These are phyloP conservation scores for Dryas integrifolia DNA, from an alignment of 331 rosid species.

Conservation along the genomic window DNA sequence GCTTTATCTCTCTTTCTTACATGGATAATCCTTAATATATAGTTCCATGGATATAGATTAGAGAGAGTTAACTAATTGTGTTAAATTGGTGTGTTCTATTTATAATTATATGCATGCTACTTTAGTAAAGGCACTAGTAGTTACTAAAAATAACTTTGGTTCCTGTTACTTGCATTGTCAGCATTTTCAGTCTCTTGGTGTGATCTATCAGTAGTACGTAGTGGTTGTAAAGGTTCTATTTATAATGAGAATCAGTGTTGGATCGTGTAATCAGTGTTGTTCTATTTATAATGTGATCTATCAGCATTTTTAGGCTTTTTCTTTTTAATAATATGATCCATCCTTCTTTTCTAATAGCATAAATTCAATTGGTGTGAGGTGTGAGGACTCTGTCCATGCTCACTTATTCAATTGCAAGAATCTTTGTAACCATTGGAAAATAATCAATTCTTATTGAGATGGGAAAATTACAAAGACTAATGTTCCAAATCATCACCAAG, in stretches of 20 bases:
- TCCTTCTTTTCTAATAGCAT: too few relatives aligned
- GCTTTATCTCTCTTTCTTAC: constrained; percentile 11
- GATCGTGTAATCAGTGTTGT: background rate
- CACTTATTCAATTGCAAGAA: too few relatives aligned
- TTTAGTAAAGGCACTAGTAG: constrained; percentile 20
- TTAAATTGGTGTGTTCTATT: constrained; percentile 41
- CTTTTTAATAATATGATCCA: too few relatives aligned
- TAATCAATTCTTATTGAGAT: constrained; percentile 12
- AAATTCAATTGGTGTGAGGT: too few relatives aligned
- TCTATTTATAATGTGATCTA: background rate
- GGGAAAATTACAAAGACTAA: constrained; percentile 7
- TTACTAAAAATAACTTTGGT: constrained; percentile 26
- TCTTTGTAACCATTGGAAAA: background rate
- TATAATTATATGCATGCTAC: constrained; percentile 24
- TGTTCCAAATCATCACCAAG: constrained; percentile 38
- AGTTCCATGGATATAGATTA: constrained; percentile 31
- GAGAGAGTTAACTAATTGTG: constrained; percentile 18
- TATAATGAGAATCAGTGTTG: constrained; percentile 31
- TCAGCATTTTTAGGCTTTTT: background rate
- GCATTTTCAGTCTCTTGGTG: constrained; percentile 40
- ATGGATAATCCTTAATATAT: constrained; percentile 30
- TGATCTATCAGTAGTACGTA: constrained; percentile 22
- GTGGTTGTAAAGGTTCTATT: constrained; percentile 37
- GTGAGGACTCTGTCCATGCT: too few relatives aligned
- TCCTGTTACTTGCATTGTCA: constrained; percentile 30